Evolutionary conservation across 108 stramenopile genomes (phyloP), one percentile per base, ranked within the genome.

Genomic region (Nitzschia putrida): DNA sequence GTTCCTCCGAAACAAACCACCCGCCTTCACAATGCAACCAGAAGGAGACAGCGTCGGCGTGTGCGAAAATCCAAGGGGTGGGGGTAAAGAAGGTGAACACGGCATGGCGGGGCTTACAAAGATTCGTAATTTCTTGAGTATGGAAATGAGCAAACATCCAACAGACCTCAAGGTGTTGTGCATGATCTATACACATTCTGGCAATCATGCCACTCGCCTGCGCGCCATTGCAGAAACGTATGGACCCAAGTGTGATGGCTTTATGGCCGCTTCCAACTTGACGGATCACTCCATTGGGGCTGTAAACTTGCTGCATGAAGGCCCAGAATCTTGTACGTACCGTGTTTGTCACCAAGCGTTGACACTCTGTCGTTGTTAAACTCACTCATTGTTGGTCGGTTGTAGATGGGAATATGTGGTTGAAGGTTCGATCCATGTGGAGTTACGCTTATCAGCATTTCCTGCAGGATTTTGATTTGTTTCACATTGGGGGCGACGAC

Each of bases 401-500:
- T 4, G 39, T 3, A 43, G 57, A 80, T 29, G 64, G 34, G 18
- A 80, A 80, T 39, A 86, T 75, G 71, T 68, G 56, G 72, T 54
- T 43, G 47, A 88, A 72, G 70, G 68, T 71, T 12, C 25, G 64
- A 23, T n/a, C 66, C 57, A 90, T 90, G 57, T 94, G 93, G 93
- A 58, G 53, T 23, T 91, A 86, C 64, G 78, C 83, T 0, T 68
- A 84, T 67, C 64, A 71, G 21, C 77, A 91, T 67, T 90, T 87
- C 57, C 49, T 51, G 9, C 58, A 83, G 13, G 72, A 88, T 4
- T 93, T 64, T 60, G 86, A 85, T 53, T 81, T 61, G 44, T 83
- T 87, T 57, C 79, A 83, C 44, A 83, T 83, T 52, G 73, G 85
- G 12, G 87, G 84, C 23, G 95, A 96, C 58, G 95, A 96, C 78